Evolutionary conservation across 169 alveolate species (phyloP), one percentile per base, ranked within the genome.

Genomic region (Cryptosporidium parvum): DNA sequence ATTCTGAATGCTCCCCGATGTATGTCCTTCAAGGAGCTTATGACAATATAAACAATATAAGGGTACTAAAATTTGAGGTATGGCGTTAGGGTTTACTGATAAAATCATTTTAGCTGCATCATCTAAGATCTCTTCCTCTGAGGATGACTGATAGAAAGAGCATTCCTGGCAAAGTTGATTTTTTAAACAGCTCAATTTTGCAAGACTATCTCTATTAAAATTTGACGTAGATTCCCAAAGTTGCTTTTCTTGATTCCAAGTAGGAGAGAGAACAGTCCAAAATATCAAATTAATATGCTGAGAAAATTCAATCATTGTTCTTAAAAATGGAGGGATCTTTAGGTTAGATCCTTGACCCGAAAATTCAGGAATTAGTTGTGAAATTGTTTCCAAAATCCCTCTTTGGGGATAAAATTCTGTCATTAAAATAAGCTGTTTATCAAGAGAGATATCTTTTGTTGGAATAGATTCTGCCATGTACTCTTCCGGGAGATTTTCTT

Each of bases 21-120:
- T 23, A 59, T 73, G 48, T 33, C 52, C 86, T 52, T 73, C 62
- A 18, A 80, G 44, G 8, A 59, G 45, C 35, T 62, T 62, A 23
- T 45, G 53, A 12, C 89, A 80, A 26, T 62, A 80, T 16, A 62
- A 33, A 48, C 89, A 61, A 62, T 80, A 80, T 29, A 80, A 33
- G 14, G 89, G 37, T 18, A 80, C 16, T 18, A 80, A 23, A 14
- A 44, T 29, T 29, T 59, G 61, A 42, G 89, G 89, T 23, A 80
- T 44, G 9, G 67, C 21, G 16, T 80, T 35, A 18, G 89, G 73
- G n/a, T 80, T 62, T 16, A 42, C 42, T 51, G 53, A 39, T 2
- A 80, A 8, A 31, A 73, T 21, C 31, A 29, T 58, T 48, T 73
- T 53, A 18, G 68, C 52, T 12, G 72, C 52, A 56, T 14, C 29